A percentile compares a stretch with the other conserved stretches of the same genome.
Conservation (phyloP, 345 rosid species). For the Populus davidiana region DNA sequence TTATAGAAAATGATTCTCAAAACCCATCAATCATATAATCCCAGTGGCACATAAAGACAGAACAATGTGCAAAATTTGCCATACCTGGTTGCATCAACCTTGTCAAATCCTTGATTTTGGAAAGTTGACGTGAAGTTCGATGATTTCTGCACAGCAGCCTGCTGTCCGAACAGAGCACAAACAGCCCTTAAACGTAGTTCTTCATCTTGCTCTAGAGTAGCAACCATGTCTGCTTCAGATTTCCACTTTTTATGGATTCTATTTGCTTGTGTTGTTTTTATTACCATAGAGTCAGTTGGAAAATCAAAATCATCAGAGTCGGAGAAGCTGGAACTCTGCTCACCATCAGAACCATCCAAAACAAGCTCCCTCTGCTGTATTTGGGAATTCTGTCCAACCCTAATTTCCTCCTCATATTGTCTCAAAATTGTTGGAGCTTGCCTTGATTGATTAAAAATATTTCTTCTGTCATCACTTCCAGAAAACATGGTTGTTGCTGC, state of each 20-base stretch:
- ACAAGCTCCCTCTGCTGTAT: not conserved
- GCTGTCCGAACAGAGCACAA: constrained; percentile 32
- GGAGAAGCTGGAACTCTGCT: constrained; percentile 30
- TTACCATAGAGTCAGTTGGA: not conserved
- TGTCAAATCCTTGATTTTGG: not conserved
- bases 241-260: constrained; percentile 16
- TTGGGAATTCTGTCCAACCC: not conserved
- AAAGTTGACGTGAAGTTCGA: not conserved
- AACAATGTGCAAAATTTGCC: not conserved
- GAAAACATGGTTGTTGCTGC: constrained; percentile 2
- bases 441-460: constrained; percentile 1
- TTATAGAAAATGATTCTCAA: not conserved
- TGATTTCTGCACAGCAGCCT: not conserved
- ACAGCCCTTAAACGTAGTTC: constrained; percentile 32
- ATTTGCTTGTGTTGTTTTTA: not conserved
- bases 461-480: not conserved
- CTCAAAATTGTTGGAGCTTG: not conserved
- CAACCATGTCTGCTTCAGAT: constrained; percentile 15
- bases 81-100: constrained; percentile 13
- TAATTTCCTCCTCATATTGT: constrained; percentile 4
- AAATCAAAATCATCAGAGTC: constrained; percentile 28
- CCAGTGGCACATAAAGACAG: not conserved
- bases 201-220: constrained; percentile 15
- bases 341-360: not conserved
- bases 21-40: not conserved